phyloP scores from a whole-genome alignment of 768 basidiomycete species.

The Auricularia auricula-judae region DNA sequence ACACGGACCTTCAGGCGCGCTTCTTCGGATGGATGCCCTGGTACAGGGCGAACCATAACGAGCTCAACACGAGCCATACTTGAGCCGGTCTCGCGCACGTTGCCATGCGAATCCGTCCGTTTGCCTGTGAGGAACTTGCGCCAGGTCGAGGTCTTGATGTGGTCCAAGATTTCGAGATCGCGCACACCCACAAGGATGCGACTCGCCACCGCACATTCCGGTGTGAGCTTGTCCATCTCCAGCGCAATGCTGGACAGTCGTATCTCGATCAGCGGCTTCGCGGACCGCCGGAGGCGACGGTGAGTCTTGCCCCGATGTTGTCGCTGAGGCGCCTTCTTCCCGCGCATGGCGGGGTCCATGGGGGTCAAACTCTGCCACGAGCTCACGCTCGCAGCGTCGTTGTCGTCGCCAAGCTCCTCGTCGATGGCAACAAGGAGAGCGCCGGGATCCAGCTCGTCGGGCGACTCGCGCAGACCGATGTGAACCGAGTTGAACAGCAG shows the following conservation, averaged over 20 bases:
- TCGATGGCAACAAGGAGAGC: constrained; percentile 86
- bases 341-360: constrained; percentile 15
- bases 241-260: constrained; percentile 50
- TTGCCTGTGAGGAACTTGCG: constrained; percentile 89
- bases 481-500: constrained; percentile 90
- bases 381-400: constrained; percentile 63
- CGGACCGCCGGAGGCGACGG: constrained; percentile 59
- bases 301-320: background rate
- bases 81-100: constrained; percentile 82
- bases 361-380: constrained; percentile 86
- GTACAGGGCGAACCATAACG: constrained; percentile 59
- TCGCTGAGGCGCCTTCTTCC: background rate
- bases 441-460: constrained; percentile 61
- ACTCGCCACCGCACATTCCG: constrained; percentile 47
- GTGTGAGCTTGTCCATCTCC: constrained; percentile 55
- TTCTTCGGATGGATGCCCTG: constrained; percentile 59
- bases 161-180: constrained; percentile 85
- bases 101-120: constrained; percentile 74
- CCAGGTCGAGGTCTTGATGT: constrained; percentile 98
- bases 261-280: constrained; percentile 76
- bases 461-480: constrained; percentile 76
- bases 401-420: constrained; percentile 69
- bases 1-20: constrained; percentile 62
- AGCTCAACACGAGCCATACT: constrained; percentile 90
- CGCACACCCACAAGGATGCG: constrained; percentile 55